Conservation (phyloP, 257 asterid species). For the Handroanthus guayacan region DNA sequence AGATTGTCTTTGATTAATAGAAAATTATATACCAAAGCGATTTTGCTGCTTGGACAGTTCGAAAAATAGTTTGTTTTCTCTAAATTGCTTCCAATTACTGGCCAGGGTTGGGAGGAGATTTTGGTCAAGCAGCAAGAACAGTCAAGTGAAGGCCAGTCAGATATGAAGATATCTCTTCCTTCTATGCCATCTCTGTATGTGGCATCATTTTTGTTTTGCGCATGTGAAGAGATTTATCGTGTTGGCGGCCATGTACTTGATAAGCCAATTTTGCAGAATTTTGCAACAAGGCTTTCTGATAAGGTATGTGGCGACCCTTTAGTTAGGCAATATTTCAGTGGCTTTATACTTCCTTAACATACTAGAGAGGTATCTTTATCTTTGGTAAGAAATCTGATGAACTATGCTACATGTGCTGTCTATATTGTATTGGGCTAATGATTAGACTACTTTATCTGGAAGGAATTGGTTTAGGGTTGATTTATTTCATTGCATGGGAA, state of each 20-base stretch:
- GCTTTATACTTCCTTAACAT: constrained; percentile 11
- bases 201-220: constrained; percentile 76
- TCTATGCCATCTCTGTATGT: constrained; percentile 93
- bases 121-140: constrained; percentile 87
- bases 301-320: constrained; percentile 60
- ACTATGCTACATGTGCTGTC: constrained; percentile 5
- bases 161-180: constrained; percentile 90
- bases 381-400: constrained; percentile 25
- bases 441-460: constrained; percentile 5
- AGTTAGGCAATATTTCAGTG: constrained; percentile 16
- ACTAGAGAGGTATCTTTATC: constrained; percentile 10
- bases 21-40: background rate
- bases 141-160: constrained; percentile 70
- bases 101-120: constrained; percentile 99
- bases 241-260: constrained; percentile 98
- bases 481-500: background rate
- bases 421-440: constrained; percentile 17
- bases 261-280: constrained; percentile 77
- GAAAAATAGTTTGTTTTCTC: constrained; percentile 27
- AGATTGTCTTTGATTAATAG: constrained; percentile 21
- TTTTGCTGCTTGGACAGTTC: constrained; percentile 22
- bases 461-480: constrained; percentile 5
- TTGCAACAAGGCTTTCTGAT: constrained; percentile 72
- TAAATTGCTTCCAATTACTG: constrained; percentile 39
- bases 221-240: constrained; percentile 95